These are phyloP conservation scores for Cokeromyces recurvatus DNA, from an alignment of 371 early-diverging fungal genomes.

Conservation along the genomic window DNA sequence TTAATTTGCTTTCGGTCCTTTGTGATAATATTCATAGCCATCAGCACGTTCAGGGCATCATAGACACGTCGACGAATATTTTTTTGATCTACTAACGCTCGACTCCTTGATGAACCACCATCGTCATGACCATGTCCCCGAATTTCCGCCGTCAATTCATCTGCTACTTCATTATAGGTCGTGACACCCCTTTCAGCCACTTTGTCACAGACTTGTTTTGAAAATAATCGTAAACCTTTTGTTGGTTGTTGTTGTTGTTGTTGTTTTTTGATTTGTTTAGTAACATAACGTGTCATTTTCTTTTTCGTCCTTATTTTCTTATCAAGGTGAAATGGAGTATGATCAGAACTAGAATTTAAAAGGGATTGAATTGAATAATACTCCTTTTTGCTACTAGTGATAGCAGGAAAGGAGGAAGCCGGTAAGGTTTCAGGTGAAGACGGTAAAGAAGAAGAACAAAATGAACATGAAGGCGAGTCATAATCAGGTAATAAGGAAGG, in stretches of 20 bases:
- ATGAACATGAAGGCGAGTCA: slow-evolving; percentile 10
- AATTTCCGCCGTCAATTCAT: slow-evolving; percentile 20
- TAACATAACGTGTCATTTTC: background rate
- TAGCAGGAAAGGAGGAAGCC: slow-evolving; percentile 2
- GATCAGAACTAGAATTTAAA: slow-evolving; percentile 32
- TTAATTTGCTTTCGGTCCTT: slow-evolving; percentile 67
- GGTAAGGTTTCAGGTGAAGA: slow-evolving; percentile 19
- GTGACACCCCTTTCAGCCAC: slow-evolving; percentile 57
- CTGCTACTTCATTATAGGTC: slow-evolving; percentile 56
- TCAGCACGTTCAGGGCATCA: slow-evolving; percentile 76
- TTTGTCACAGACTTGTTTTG: slow-evolving; percentile 62
- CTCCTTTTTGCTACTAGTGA: slow-evolving; percentile 2
- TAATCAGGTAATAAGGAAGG: slow-evolving; percentile 11
- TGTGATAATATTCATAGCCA: slow-evolving; percentile 68
- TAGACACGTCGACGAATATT: slow-evolving; percentile 78
- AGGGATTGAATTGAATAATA: slow-evolving; percentile 39
- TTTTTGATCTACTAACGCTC: slow-evolving; percentile 52
- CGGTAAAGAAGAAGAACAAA: slow-evolving; percentile 17
- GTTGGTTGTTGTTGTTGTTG: slow-evolving; percentile 9
- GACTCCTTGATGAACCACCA: background rate
- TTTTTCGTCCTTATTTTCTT: slow-evolving; percentile 15
- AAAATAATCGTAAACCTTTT: slow-evolving; percentile 61
- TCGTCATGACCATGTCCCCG: background rate
- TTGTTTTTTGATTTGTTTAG: slow-evolving; percentile 9
- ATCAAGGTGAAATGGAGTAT: slow-evolving; percentile 14